A percentile compares a stretch with the other conserved stretches of the same genome.
Evolutionary conservation across 2,329 filamentous ascomycete genomes (phyloP).

Genomic region (Neurospora sp.): DNA sequence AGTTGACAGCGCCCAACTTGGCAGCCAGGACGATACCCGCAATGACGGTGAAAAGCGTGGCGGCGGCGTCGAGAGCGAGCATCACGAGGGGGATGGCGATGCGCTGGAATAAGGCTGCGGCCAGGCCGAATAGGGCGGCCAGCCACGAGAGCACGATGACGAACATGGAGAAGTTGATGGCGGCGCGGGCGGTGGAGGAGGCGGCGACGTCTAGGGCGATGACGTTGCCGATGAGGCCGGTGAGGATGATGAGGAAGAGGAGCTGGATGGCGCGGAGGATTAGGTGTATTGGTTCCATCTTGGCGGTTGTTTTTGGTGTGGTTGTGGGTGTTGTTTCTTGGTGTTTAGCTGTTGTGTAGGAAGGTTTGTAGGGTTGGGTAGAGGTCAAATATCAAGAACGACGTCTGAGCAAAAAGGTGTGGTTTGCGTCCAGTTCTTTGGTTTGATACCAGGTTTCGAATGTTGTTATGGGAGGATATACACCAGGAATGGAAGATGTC

Average conservation of each 20-base stretch:
- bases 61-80: slow-evolving; percentile 46
- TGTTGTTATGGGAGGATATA: background rate
- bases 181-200: slow-evolving; percentile 31
- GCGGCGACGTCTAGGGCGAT: slow-evolving; percentile 40
- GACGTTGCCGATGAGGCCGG: slow-evolving; percentile 49
- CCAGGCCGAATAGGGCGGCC: slow-evolving; percentile 52
- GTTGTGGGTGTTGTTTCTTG: background rate
- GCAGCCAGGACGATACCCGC: slow-evolving; percentile 61
- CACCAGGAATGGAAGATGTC: background rate
- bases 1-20: slow-evolving; percentile 60
- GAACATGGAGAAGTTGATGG: slow-evolving; percentile 61
- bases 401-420: background rate
- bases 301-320: slow-evolving; percentile 6
- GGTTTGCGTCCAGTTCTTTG: background rate
- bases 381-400: background rate
- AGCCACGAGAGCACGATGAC: slow-evolving; percentile 57
- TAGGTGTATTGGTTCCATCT: slow-evolving; percentile 33
- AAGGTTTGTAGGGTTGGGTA: background rate
- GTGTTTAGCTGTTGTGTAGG: background rate
- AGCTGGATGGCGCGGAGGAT: slow-evolving; percentile 40
- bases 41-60: slow-evolving; percentile 61
- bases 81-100: slow-evolving; percentile 37
- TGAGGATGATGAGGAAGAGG: slow-evolving; percentile 42
- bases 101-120: slow-evolving; percentile 40
- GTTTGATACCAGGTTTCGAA: background rate